Conservation (phyloP, 1,284 basidiomycete species). For the Fistulinella cinereoalba region DNA sequence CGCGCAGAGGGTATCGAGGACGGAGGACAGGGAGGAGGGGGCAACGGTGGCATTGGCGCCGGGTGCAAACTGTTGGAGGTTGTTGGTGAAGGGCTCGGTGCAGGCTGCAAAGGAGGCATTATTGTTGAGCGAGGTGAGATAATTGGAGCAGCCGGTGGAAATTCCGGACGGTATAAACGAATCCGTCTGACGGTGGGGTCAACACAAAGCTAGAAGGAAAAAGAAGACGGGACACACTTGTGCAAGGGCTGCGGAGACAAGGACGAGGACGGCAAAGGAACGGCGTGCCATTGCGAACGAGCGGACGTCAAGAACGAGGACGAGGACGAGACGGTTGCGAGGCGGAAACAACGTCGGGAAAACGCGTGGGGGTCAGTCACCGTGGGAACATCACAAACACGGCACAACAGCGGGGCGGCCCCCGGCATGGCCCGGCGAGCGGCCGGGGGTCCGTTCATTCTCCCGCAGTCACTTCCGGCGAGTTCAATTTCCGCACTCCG, state of each 20-base stretch:
- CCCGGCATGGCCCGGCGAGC: too few relatives aligned
- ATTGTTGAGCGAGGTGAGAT: conserved; percentile 61
- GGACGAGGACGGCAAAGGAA: conserved; percentile 23
- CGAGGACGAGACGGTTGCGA: neutral
- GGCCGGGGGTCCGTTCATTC: too few relatives aligned
- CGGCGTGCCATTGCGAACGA: conserved; percentile 29
- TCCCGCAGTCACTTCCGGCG: conserved; percentile 1
- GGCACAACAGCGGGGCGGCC: conserved; percentile 1
- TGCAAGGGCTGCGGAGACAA: conserved; percentile 19
- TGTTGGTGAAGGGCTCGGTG: conserved; percentile 60
- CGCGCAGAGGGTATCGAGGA: conserved; percentile 62
- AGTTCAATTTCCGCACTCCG: conserved; percentile 11
- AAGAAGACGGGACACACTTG: conserved; percentile 19
- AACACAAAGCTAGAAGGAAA: neutral
- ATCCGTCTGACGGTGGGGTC: conserved; percentile 35
- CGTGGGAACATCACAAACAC: conserved; percentile 3
- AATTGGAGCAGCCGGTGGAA: conserved; percentile 55
- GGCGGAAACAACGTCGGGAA: neutral
- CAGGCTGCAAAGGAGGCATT: conserved; percentile 60
- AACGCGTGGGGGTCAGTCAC: neutral
- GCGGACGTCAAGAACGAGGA: conserved; percentile 10
- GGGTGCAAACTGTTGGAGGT: conserved; percentile 61
- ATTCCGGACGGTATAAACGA: conserved; percentile 65
- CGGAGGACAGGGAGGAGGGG: conserved; percentile 45
- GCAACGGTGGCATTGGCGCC: conserved; percentile 41